Base-by-base conservation (phyloP, 1,284 basidiomycete species). In the Crucibulum parvulum region DNA sequence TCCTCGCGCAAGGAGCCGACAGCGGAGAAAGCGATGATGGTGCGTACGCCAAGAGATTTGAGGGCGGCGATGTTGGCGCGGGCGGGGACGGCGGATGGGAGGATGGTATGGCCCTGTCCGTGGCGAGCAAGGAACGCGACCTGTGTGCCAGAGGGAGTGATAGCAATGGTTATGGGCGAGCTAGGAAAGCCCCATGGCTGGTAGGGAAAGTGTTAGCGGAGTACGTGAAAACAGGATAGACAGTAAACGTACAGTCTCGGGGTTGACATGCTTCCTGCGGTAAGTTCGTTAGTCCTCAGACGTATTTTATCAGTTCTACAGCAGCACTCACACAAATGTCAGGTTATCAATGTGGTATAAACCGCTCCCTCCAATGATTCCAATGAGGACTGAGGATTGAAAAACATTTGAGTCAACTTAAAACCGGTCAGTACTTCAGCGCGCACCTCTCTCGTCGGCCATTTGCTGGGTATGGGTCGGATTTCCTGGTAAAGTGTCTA, bases 1-100 rank as follows among this genome's bases (percentile, higher is more conserved):
- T 98, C 95, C 76, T 99, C 97, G 50, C 95, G 85, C 46, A 99
- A 85, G n/a, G 93, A 96, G 39, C 97, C 97, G 47, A 99, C 97
- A 7, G 97, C 97, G 15, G 91, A 94, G 82, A 99, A 99, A 2
- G 96, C 95, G 62, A 99, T 83, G 69, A 99, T 88, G 45, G 90
- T 92, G 62, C 91, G 87, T 13, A 95, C 93, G 55, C 97, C 97
- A 64, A 99, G 84, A 55, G 88, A 89, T 80, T 99, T 99, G 67
- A 99, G 85, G 0, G 96, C 96, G 13, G 96, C 93, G 72, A 99
- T 96, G 84, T 99, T 99, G 64, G 96, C 97, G 54, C 94, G 89
- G 2, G 84, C 79, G 43, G 95, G 95, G 1, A 98, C 91, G 48
- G 85, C 77, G 11, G 93, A 91, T 3, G 95, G 95, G 16, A 85